Evolutionary conservation across 2,329 filamentous ascomycete species (phyloP).

Genomic region (Cadophora gregata): DNA sequence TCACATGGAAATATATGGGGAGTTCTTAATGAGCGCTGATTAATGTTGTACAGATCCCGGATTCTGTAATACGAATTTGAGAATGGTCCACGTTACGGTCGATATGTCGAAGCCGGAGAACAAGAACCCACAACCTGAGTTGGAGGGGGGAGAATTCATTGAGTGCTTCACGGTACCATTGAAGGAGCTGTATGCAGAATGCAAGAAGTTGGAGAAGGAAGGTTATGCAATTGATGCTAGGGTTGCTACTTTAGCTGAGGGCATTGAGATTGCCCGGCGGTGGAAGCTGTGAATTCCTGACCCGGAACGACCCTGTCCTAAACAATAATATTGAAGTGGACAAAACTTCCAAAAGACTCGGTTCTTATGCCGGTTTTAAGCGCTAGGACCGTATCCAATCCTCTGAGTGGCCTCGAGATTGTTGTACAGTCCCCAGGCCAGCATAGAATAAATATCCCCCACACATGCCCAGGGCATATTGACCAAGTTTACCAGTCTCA

Average conservation of each 20-base stretch:
- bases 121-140: slow-evolving; percentile 51
- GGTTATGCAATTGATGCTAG: slow-evolving; percentile 49
- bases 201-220: slow-evolving; percentile 50
- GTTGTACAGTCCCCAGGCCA: not conserved
- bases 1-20: not conserved
- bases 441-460: not conserved
- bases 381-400: not conserved
- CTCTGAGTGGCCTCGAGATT: not conserved
- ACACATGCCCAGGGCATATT: not conserved
- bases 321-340: not conserved
- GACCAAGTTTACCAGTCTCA: not conserved
- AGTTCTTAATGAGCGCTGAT: not conserved
- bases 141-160: slow-evolving; percentile 60
- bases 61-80: slow-evolving; percentile 70
- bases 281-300: slow-evolving; percentile 41
- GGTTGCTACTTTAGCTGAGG: slow-evolving; percentile 48
- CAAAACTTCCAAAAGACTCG: not conserved
- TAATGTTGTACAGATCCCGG: slow-evolving; percentile 55
- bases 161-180: slow-evolving; percentile 56
- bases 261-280: slow-evolving; percentile 47
- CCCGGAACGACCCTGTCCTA: not conserved
- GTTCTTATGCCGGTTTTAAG: not conserved
- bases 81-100: slow-evolving; percentile 57
- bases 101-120: slow-evolving; percentile 53
- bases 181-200: slow-evolving; percentile 52